Percentiles rank a stretch among this genome's conserved stretches.
Evolutionary conservation across 2,329 filamentous ascomycete genomes (phyloP).

Genomic region (Colletotrichum filicis): DNA sequence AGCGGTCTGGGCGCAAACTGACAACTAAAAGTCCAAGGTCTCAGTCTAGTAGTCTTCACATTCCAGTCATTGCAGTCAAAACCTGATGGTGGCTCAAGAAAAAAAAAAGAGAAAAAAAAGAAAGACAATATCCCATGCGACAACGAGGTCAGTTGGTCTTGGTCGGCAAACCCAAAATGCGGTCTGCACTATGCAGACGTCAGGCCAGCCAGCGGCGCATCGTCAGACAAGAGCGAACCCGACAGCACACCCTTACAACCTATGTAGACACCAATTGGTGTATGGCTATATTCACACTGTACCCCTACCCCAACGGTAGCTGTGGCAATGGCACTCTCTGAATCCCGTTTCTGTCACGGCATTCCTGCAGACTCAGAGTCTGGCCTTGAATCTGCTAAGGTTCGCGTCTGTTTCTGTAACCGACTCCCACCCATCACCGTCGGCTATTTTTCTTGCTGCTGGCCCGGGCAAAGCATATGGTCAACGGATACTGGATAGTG

Average conservation of each 20-base stretch:
- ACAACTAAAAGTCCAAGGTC: background rate
- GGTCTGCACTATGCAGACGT: conserved; percentile 10
- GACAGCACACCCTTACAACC: background rate
- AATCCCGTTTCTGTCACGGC: background rate
- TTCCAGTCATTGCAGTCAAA: background rate
- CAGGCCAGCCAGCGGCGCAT: conserved; percentile 9
- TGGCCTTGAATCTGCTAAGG: background rate
- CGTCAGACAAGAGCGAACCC: conserved; percentile 1
- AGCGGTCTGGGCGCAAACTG: background rate
- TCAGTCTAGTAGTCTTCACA: background rate
- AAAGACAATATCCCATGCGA: background rate
- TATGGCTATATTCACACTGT: background rate
- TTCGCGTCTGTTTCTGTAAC: conserved; percentile 5
- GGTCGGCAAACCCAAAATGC: conserved; percentile 6
- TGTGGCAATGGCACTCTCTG: background rate
- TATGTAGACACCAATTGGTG: background rate
- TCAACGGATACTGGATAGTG: too few relatives aligned
- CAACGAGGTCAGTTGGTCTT: background rate
- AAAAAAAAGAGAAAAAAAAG: background rate
- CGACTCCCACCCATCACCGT: conserved; percentile 1
- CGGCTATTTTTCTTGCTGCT: background rate
- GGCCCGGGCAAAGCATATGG: background rate
- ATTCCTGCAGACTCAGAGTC: background rate
- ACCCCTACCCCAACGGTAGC: background rate
- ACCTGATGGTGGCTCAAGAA: background rate